Evolutionary conservation across 2,329 filamentous ascomycete genomes (phyloP), one percentile per base, ranked within the genome.

Genomic region (Trichoderma sp.): DNA sequence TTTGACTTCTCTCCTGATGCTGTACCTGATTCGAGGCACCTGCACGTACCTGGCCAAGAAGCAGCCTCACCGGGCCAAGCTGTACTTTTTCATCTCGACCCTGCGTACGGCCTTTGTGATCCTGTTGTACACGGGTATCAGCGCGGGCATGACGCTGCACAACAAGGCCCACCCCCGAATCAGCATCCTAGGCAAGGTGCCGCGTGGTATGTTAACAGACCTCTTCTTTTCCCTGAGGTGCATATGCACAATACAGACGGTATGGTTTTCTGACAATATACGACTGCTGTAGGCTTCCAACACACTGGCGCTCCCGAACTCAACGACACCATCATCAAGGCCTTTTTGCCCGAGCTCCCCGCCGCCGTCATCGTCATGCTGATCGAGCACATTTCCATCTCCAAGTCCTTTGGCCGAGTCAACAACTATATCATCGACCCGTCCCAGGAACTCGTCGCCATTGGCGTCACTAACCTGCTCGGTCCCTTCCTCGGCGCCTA

Each of bases 361-460:
- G 90, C 90, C 12, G 89, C 91, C 1, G 88, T 94, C 71, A 95
- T 95, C 74, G 93, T 95, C 61, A 85, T 95, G 71, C 84, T 94
- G 34, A 92, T 94, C 71, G 92, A 95, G 81, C 92, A 95, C 79
- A 94, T 95, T 74, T 91, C 92, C 69, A 94, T 95, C 75, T 91
- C 92, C 47, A 95, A 95, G 81, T 94, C 92, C 0, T 95, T 95
- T 76, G 92, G 92, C 65, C 87, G 92, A 73, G 87, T 94, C 78
- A 94, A 94, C 85, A 93, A 93, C 83, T 95, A 95, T 80, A 90
- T 88, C 62, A 94, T 94, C 78, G 87, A 94, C 74, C 92, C 92
- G 1, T 94, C 92, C 1, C 92, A 95, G 79, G 92, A 95, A 78
- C 83, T 95, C 65, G 90, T 95, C 32, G 92, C 91, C 43, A 93